Percentiles rank a stretch among this genome's conserved stretches.
Conservation (phyloP, 371 early-diverging fungal genomes). For the Scutellospora calospora region DNA sequence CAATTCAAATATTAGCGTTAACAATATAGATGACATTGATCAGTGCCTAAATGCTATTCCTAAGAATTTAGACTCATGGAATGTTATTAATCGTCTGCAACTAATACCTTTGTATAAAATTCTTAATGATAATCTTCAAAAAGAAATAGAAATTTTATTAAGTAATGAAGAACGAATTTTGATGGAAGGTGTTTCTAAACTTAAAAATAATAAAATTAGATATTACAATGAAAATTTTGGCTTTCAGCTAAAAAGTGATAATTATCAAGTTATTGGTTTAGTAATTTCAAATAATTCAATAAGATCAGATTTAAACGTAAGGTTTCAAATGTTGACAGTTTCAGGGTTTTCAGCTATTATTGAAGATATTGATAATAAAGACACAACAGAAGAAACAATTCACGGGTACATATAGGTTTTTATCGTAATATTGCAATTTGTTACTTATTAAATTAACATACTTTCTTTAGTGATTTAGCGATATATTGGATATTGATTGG, state of each 20-base stretch:
- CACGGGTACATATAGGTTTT: neutral
- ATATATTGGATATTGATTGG: neutral
- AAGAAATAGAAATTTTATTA: slow-evolving; percentile 2
- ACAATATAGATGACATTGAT: neutral
- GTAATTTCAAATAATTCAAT: neutral
- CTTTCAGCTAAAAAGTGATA: neutral
- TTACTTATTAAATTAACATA: neutral
- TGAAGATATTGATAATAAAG: neutral
- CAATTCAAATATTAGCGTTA: neutral
- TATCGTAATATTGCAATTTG: neutral
- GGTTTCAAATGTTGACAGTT: neutral
- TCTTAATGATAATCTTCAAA: neutral
- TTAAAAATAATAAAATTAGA: neutral
- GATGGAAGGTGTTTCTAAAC: neutral
- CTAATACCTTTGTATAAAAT: neutral
- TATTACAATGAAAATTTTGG: neutral
- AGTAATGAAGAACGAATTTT: neutral
- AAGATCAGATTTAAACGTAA: neutral
- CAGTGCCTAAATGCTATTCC: neutral
- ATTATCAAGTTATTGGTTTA: slow-evolving; percentile 20
- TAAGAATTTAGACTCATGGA: neutral
- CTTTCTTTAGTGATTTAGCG: neutral
- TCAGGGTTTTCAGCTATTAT: neutral
- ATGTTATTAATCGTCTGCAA: neutral
- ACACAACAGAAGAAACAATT: neutral